These are phyloP conservation scores for Penicillium goetzii DNA, from an alignment of 495 filamentous ascomycete species.

Conservation along the genomic window DNA sequence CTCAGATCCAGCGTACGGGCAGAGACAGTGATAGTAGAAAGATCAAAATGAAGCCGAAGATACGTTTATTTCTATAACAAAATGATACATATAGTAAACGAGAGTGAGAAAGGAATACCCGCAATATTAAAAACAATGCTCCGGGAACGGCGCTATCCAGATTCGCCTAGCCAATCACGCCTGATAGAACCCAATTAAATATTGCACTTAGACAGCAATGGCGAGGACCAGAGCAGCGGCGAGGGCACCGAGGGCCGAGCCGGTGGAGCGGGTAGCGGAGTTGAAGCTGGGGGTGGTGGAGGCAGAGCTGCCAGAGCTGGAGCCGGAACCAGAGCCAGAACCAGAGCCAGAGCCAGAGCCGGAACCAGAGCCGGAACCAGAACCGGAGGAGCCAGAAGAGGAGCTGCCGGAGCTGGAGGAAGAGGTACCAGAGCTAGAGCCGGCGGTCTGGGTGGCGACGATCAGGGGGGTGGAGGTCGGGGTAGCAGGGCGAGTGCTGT, in stretches of 20 bases:
- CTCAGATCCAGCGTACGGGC: too few species aligned
- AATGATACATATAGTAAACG: slow-evolving; percentile 24
- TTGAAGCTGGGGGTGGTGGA: slow-evolving; percentile 27
- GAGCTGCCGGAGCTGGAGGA: slow-evolving; percentile 17
- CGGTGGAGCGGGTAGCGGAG: slow-evolving; percentile 35
- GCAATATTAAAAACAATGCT: slow-evolving; percentile 13
- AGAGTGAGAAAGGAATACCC: slow-evolving; percentile 24
- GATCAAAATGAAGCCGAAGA: slow-evolving; percentile 4
- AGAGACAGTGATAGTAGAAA: not conserved
- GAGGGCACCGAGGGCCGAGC: slow-evolving; percentile 39
- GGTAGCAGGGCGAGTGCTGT: slow-evolving; percentile 12
- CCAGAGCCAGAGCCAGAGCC: slow-evolving; percentile 22
- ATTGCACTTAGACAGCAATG: slow-evolving; percentile 36
- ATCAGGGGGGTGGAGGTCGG: not conserved
- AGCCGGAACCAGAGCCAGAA: slow-evolving; percentile 25
- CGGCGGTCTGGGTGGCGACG: slow-evolving; percentile 1
- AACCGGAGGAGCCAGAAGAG: slow-evolving; percentile 37
- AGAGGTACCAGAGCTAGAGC: slow-evolving; percentile 17
- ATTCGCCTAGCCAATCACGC: slow-evolving; percentile 24
- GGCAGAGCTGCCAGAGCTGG: slow-evolving; percentile 20
- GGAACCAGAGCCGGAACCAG: slow-evolving; percentile 26
- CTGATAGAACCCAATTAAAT: slow-evolving; percentile 17
- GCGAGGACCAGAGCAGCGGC: slow-evolving; percentile 35
- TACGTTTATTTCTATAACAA: slow-evolving; percentile 15
- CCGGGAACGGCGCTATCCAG: slow-evolving; percentile 14